phyloP scores from a whole-genome alignment of 495 filamentous ascomycete species.

The Podospora pseudoanserina region DNA sequence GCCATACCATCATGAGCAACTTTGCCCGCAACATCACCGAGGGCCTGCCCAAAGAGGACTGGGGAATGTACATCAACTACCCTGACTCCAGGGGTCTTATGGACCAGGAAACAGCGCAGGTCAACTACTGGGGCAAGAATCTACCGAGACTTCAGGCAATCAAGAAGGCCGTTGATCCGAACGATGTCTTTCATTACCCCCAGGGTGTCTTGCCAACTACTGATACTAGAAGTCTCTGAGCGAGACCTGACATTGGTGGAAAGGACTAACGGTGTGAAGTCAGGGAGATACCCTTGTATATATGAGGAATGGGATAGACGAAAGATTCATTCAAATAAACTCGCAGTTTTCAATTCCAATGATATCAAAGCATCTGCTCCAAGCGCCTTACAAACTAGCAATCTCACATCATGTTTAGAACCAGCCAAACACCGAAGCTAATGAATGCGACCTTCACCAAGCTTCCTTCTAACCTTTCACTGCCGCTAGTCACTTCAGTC shows the following conservation, averaged over 20 bases:
- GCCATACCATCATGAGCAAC: slow-evolving; percentile 34
- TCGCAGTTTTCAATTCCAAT: neutral
- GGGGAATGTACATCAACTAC: slow-evolving; percentile 50
- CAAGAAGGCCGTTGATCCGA: slow-evolving; percentile 55
- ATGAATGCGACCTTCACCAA: neutral
- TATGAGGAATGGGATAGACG: neutral
- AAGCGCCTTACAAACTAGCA: neutral
- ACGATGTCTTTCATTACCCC: slow-evolving; percentile 59
- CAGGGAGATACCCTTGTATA: neutral
- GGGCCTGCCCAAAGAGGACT: slow-evolving; percentile 27
- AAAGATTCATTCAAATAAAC: neutral
- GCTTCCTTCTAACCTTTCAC: neutral
- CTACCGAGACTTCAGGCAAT: slow-evolving; percentile 51
- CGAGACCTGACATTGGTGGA: neutral
- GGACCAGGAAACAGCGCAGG: slow-evolving; percentile 35
- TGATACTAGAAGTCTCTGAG: neutral
- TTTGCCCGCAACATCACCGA: slow-evolving; percentile 37
- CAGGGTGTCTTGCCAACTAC: slow-evolving; percentile 31
- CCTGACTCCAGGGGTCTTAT: slow-evolving; percentile 34
- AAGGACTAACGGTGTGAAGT: neutral
- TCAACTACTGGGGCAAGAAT: slow-evolving; percentile 54
- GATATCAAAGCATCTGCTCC: neutral
- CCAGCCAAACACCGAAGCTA: neutral
- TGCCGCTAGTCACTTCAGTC: neutral
- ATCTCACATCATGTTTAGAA: neutral